These are phyloP conservation scores for Aquilaria yunnanensis DNA, from an alignment of 345 rosid species.

Conservation along the genomic window DNA sequence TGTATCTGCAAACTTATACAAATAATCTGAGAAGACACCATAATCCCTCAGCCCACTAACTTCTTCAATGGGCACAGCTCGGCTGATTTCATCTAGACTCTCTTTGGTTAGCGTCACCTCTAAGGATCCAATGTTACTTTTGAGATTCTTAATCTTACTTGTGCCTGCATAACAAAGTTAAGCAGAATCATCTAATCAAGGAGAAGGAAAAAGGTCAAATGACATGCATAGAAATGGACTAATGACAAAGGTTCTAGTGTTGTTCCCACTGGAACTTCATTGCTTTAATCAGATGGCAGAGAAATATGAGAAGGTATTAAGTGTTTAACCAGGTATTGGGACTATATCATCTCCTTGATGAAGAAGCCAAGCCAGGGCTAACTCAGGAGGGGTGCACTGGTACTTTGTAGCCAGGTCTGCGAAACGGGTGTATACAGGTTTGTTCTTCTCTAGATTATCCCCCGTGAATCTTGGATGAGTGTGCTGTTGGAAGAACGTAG, in stretches of 20 bases:
- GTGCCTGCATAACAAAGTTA: conserved; percentile 27
- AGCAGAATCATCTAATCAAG: neutral
- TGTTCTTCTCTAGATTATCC: conserved; percentile 44
- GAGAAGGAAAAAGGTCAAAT: no score
- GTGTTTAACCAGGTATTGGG: conserved; percentile 36
- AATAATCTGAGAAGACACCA: conserved; percentile 7
- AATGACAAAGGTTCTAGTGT: no score
- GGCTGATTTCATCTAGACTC: conserved; percentile 31
- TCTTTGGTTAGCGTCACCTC: conserved; percentile 25
- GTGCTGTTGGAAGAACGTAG: conserved; percentile 7
- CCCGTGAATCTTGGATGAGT: conserved; percentile 35
- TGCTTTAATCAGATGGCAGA: neutral
- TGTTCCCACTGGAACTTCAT: neutral
- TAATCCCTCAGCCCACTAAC: conserved; percentile 27
- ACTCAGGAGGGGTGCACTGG: conserved; percentile 34
- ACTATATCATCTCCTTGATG: conserved; percentile 42
- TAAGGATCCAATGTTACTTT: conserved; percentile 36
- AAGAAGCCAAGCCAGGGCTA: conserved; percentile 46
- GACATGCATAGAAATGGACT: no score
- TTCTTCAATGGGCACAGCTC: conserved; percentile 31
- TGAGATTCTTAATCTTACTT: conserved; percentile 37
- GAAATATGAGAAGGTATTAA: neutral
- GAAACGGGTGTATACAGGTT: conserved; percentile 21
- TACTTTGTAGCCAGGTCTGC: conserved; percentile 30
- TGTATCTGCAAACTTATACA: conserved; percentile 31